Base-by-base conservation (phyloP, 1,284 basidiomycete species). In the Ustilago shanxiensis region DNA sequence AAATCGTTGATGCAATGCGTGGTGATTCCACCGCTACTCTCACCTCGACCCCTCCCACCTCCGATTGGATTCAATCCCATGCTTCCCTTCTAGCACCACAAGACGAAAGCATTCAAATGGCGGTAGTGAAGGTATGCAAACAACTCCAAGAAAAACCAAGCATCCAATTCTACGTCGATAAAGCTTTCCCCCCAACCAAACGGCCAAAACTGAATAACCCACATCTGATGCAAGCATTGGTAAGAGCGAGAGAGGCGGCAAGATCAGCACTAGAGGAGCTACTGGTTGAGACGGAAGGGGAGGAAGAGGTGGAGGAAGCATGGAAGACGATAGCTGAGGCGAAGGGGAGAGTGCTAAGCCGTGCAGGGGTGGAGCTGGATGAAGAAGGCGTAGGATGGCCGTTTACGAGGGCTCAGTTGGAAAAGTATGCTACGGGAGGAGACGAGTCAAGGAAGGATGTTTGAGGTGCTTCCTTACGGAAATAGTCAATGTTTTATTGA, bases 151-250 rank as follows among this genome's bases (percentile, higher is more conserved):
- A 57, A 9, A 60, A 66, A 39, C 74, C 74, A 18, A 77, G 74
- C 39, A 77, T 77, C 20, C 74, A 72, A 26, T 71, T 60, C 33
- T 77, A 53, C 31, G 74, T 77, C 14, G 59, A 72, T 31, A 22
- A 31, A 3, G 66, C 66, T 4, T 72, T 77, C 24, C n/a, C 44
- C 4, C 51, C 18, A 16, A 31, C 2, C 6, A 54, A 29, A 11
- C 55, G 69, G 13, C 62, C 74, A n/a, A 13, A 16, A 0, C 26
- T 44, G 24, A 22, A 56, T 3, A 44, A 68, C 18, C 33, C 11
- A 18, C 3, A 54, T 8, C 39, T 77, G 47, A 10, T 77, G 33
- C n/a, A 31, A 5, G 64, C 70, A 0, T 35, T 77, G 20, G 26
- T 64, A 8, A 31, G 41, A 11, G 68, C 68, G 14, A 70, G 62